Conservation (phyloP, 148 eudicot species). For the Amaranthus hypochondriacus region DNA sequence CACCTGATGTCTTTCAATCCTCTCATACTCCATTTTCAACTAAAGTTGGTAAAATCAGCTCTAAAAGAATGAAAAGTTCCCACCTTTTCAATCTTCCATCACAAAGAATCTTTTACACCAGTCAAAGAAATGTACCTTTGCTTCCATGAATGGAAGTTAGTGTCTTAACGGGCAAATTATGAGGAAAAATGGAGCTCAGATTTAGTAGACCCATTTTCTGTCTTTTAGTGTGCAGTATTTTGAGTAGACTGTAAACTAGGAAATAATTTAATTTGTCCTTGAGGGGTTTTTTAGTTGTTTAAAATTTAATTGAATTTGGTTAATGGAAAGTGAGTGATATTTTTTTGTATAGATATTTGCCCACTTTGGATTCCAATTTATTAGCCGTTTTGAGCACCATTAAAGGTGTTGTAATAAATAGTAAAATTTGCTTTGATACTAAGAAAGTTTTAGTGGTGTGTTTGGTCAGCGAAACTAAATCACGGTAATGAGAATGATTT, state of each 20-base stretch:
- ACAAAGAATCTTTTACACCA: not conserved
- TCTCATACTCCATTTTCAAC: constrained; percentile 26
- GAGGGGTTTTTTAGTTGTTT: no score
- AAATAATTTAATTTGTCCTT: no score
- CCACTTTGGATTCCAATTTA: not conserved
- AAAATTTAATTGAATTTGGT: no score
- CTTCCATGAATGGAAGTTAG: constrained; percentile 14
- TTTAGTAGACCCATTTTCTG: constrained; percentile 22
- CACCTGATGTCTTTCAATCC: constrained; percentile 33
- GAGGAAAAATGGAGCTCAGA: constrained; percentile 24
- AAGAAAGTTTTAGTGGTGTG: no score
- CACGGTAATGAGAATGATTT: no score
- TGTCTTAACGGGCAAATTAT: constrained; percentile 23
- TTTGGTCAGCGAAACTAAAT: no score
- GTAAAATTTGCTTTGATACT: no score
- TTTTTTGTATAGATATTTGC: no score
- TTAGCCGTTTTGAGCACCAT: not conserved
- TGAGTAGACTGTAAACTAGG: no score
- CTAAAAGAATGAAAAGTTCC: not conserved
- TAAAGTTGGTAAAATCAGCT: not conserved
- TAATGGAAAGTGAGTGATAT: no score
- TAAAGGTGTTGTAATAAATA: no score
- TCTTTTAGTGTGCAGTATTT: constrained; percentile 13
- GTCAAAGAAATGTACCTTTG: constrained; percentile 14
- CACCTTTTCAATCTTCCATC: constrained; percentile 1